phyloP scores from a whole-genome alignment of 73 alveolate species.

The Paramecium sexaurelia region DNA sequence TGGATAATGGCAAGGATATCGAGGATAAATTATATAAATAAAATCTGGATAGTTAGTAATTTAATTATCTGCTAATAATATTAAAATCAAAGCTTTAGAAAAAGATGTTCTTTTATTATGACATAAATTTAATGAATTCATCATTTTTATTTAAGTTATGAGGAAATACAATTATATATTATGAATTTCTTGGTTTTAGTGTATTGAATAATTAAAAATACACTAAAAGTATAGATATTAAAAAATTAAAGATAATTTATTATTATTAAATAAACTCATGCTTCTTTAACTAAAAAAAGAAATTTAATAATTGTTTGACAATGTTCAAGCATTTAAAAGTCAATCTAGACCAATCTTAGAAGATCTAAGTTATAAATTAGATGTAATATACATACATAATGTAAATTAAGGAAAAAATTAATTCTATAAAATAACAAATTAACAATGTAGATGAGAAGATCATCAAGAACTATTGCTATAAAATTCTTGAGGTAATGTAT shows the following conservation, averaged over 20 bases:
- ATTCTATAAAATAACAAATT: not conserved
- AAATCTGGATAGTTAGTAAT: not conserved
- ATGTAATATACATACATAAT: not conserved
- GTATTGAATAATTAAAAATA: not conserved
- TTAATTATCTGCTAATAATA: not conserved
- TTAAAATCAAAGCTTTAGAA: not conserved
- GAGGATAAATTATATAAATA: not conserved
- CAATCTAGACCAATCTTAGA: not conserved
- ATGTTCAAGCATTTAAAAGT: not conserved
- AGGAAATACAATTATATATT: not conserved
- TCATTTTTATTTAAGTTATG: not conserved
- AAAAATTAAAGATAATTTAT: not conserved
- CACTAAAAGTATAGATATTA: not conserved
- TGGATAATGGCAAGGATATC: constrained; percentile 47
- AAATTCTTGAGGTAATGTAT: not conserved
- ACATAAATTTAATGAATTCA: not conserved
- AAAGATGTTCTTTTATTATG: not conserved
- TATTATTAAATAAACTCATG: not conserved
- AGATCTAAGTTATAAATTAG: not conserved
- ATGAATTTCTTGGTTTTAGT: not conserved
- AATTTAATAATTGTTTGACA: not conserved
- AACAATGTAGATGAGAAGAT: not conserved
- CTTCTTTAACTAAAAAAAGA: not conserved
- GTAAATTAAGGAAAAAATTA: not conserved
- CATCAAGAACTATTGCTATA: not conserved